A percentile compares a stretch with the other conserved stretches of the same genome.
Conservation (phyloP, 495 filamentous ascomycete genomes). For the Podospora comata region DNA sequence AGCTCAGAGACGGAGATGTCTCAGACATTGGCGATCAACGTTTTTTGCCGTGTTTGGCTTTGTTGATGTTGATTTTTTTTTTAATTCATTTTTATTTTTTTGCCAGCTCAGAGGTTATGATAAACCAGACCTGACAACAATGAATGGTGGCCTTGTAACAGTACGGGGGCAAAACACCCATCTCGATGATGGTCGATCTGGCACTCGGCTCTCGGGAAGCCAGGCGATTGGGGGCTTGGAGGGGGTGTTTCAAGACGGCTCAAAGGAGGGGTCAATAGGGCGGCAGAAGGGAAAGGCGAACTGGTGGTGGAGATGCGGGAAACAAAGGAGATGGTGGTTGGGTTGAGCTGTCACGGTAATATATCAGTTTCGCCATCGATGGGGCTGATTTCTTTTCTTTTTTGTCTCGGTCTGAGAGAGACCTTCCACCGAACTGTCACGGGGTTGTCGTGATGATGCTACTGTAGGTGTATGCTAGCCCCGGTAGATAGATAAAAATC, state of each 20-base stretch:
- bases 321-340: neutral
- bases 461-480: neutral
- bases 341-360: neutral
- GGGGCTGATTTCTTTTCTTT: constrained; percentile 3
- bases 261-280: neutral
- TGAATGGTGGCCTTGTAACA: too few relatives aligned
- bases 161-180: neutral
- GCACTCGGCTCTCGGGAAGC: neutral
- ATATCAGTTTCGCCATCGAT: constrained; percentile 8
- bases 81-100: too few relatives aligned
- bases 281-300: neutral
- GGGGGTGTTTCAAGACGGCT: neutral
- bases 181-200: neutral
- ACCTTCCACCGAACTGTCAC: neutral
- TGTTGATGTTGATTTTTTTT: neutral
- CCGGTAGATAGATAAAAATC: constrained; percentile 11
- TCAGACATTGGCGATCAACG: constrained; percentile 4
- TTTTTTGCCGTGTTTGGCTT: neutral
- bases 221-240: neutral
- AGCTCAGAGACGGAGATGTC: constrained; percentile 9
- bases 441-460: neutral
- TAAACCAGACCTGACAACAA: neutral
- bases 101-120: neutral
- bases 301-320: constrained; percentile 1
- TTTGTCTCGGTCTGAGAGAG: neutral